These are phyloP conservation scores for Flueggea neowawraea DNA, from an alignment of 441 rosid genomes.

Conservation along the genomic window DNA sequence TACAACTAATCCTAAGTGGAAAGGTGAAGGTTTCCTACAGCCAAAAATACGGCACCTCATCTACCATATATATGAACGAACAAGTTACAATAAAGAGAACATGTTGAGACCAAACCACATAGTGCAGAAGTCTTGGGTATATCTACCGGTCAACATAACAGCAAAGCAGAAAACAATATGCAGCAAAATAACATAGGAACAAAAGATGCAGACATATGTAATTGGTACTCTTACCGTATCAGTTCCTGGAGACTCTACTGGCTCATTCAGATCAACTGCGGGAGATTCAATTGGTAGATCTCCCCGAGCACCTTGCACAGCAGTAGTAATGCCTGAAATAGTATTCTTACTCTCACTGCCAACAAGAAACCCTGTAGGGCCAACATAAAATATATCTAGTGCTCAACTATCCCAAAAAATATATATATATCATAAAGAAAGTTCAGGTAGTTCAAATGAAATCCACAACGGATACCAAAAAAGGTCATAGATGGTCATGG, in stretches of 20 bases:
- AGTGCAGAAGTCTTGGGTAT: background rate
- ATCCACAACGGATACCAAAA: constrained; percentile 33
- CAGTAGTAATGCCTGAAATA: constrained; percentile 50
- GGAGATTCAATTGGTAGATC: constrained; percentile 27
- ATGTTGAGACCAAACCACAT: background rate
- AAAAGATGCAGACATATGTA: background rate
- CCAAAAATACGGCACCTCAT: no score
- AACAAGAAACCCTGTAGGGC: constrained; percentile 44
- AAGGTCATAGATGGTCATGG: constrained; percentile 18
- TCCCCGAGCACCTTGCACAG: constrained; percentile 38
- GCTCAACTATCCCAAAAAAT: constrained; percentile 20
- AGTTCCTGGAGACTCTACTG: constrained; percentile 8
- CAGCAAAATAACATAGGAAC: background rate
- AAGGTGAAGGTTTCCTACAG: no score
- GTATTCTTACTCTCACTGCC: constrained; percentile 47
- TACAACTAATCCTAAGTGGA: no score
- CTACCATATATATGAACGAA: background rate
- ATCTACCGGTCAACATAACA: background rate
- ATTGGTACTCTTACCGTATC: constrained; percentile 33
- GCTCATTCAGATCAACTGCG: constrained; percentile 26
- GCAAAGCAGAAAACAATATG: no score
- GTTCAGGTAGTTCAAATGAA: constrained; percentile 15
- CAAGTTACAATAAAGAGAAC: background rate
- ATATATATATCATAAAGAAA: constrained; percentile 10
- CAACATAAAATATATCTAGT: constrained; percentile 28